Base-by-base conservation (phyloP, 1,139 yeast species). In the Williopsis jadinii region DNA sequence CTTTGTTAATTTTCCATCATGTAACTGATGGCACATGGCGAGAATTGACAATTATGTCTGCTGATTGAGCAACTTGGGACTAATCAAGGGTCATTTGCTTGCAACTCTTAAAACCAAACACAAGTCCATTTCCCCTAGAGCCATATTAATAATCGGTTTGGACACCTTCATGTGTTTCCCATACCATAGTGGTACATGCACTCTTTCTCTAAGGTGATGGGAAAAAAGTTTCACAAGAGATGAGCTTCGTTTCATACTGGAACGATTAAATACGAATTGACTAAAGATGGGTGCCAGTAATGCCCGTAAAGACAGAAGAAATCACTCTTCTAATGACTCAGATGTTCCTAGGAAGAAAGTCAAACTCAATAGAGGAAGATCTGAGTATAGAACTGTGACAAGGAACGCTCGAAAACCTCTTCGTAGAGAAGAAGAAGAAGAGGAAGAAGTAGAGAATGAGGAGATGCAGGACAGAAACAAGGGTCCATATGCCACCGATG, bases 361-460 rank as follows among this genome's bases (percentile, higher is more conserved):
- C 15, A 50, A 45, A 34, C 41, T 41, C 29, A 48, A 53, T 34
- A 45, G 53, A 41, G 90, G 92, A 3, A 69, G 92, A 54, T 67
- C 70, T 37, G 76, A 76, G 45, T 54, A 76, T 53, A 68, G 92
- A 58, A 66, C 67, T 2, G 74, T 83, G 29, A 73, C 76, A 5
- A 70, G 86, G 61, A 73, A 80, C 5, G 63, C 76, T 11, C 61
- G 71, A 46, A 62, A 74, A 53, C 53, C 59, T 32, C 49, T 47
- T 9, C 50, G 50, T 33, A 43, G 47, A 13, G 52, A 41, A 35
- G 52, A 50, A 34, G 49, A 44, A 6, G 58, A 45, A 3, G 11
- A 28, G 11, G n/a, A 11, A 28, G 30, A 28, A 28, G 8, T 55
- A 47, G 11, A 51, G 11, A 58, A 12, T 42, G 45, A 9, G 51